Percentiles rank a stretch among this genome's conserved stretches.
Evolutionary conservation across 1,284 basidiomycete genomes (phyloP).

Genomic region (Dichomitus squalens): DNA sequence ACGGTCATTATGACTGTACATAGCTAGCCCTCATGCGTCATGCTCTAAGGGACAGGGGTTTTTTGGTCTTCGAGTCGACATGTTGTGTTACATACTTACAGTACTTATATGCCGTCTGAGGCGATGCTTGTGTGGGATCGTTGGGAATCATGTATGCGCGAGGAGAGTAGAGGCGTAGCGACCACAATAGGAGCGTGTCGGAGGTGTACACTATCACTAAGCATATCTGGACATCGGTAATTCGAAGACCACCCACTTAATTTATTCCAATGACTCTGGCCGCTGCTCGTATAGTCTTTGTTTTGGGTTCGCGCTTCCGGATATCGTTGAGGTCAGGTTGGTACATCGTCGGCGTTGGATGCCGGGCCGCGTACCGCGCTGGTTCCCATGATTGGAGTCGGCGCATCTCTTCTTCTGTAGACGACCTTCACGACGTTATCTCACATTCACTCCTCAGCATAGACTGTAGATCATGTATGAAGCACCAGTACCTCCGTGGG

Average conservation of each 20-base stretch:
- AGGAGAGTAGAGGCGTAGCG: background rate
- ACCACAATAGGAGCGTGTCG: background rate
- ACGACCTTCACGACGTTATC: background rate
- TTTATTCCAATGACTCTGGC: constrained; percentile 5
- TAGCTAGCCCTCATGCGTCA: background rate
- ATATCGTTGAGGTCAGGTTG: background rate
- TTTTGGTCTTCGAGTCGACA: constrained; percentile 11
- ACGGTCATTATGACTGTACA: background rate
- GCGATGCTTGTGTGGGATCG: background rate
- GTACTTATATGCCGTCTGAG: background rate
- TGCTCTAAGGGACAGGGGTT: constrained; percentile 1
- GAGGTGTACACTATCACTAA: constrained; percentile 16
- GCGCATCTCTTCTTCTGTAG: background rate
- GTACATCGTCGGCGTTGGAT: background rate
- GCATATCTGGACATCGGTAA: constrained; percentile 12
- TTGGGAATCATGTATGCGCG: background rate
- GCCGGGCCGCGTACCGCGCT: too few relatives aligned
- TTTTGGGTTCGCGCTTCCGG: background rate
- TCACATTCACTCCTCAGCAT: background rate
- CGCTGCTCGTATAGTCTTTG: background rate
- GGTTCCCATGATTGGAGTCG: too few relatives aligned
- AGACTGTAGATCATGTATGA: constrained; percentile 18
- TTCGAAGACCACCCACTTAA: constrained; percentile 14
- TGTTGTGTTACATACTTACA: constrained; percentile 25
- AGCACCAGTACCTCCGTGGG: constrained; percentile 28